Percentiles rank a stretch among this genome's conserved stretches.
Evolutionary conservation across 345 rosid species (phyloP).

Genomic region (Euphorbia tirucalli): DNA sequence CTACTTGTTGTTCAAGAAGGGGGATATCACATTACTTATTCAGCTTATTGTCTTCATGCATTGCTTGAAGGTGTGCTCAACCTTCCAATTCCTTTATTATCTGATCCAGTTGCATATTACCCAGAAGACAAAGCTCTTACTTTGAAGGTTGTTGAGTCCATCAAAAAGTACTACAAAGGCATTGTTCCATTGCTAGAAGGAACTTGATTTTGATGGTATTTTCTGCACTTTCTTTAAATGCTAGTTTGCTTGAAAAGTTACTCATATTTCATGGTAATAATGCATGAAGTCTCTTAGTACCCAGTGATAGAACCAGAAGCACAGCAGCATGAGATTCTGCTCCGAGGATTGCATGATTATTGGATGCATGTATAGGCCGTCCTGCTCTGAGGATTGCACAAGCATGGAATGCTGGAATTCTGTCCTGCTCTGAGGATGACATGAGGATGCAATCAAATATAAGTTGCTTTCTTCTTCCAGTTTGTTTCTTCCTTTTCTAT

Average conservation of each 20-base stretch:
- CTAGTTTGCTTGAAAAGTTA: neutral
- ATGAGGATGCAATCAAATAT: too few species aligned
- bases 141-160: conserved; percentile 49
- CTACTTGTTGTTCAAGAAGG: conserved; percentile 91
- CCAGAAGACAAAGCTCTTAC: conserved; percentile 72
- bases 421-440: too few species aligned
- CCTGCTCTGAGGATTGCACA: too few species aligned
- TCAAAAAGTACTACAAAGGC: conserved; percentile 42
- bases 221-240: neutral
- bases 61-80: conserved; percentile 77
- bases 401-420: too few species aligned
- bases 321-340: neutral
- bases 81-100: conserved; percentile 45
- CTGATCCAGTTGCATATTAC: conserved; percentile 66
- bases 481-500: too few species aligned
- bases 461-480: too few species aligned
- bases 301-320: neutral
- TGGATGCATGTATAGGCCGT: too few species aligned
- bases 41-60: conserved; percentile 90
- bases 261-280: neutral
- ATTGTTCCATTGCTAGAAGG: conserved; percentile 46
- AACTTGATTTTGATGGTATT: conserved; percentile 26
- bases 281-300: neutral
- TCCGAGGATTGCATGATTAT: too few species aligned
- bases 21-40: conserved; percentile 80